Evolutionary conservation across 768 basidiomycete genomes (phyloP).

Genomic region (Antrodiella citrinella): DNA sequence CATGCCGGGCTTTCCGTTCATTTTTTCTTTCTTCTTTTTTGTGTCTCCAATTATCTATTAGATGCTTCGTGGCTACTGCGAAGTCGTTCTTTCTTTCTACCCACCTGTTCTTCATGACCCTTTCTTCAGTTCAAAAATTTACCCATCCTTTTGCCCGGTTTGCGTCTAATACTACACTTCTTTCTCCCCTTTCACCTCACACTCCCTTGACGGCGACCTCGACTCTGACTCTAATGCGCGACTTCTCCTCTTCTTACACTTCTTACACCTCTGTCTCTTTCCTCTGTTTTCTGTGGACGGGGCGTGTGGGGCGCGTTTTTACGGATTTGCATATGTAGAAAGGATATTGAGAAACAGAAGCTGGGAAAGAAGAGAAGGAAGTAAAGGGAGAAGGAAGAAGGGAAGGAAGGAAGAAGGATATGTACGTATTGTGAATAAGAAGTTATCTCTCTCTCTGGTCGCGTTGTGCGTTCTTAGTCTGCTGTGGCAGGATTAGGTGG

Average conservation of each 20-base stretch:
- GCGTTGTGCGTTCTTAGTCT: too few relatives aligned
- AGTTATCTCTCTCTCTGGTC: background rate
- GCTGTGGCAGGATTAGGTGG: too few relatives aligned
- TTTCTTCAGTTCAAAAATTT: too few relatives aligned
- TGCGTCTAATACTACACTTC: background rate
- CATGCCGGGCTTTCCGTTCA: background rate
- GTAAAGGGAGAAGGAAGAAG: background rate
- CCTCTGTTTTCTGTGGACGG: background rate
- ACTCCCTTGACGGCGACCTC: background rate
- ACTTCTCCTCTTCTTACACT: constrained; percentile 3
- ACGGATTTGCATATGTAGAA: background rate
- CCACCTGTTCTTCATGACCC: too few relatives aligned
- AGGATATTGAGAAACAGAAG: background rate
- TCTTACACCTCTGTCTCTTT: background rate
- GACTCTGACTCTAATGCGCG: constrained; percentile 1
- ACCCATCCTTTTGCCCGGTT: background rate
- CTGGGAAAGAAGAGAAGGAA: background rate
- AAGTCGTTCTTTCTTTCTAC: too few relatives aligned
- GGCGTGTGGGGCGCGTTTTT: background rate
- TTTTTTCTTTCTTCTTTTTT: background rate
- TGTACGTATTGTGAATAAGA: background rate
- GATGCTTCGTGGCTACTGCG: too few relatives aligned
- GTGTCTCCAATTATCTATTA: background rate
- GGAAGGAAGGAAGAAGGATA: background rate
- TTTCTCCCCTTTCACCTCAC: constrained; percentile 1